Conservation (phyloP, 139 green algal genomes). For the Chlorokybus atmophyticus region DNA sequence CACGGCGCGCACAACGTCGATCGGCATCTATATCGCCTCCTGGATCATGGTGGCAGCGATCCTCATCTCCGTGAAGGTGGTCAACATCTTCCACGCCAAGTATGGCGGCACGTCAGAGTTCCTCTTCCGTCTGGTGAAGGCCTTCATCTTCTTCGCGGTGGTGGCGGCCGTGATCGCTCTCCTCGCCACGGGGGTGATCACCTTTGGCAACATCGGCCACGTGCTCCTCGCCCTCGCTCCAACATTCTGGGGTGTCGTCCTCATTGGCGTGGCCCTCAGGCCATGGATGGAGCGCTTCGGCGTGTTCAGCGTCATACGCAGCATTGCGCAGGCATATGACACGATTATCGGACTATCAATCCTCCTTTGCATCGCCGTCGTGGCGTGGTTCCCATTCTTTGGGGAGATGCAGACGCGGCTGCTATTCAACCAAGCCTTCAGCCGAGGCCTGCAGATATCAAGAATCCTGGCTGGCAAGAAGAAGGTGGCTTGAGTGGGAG, state of each 20-base stretch:
- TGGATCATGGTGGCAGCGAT: constrained; percentile 5
- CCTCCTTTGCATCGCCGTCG: constrained; percentile 19
- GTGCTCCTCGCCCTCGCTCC: constrained; percentile 12
- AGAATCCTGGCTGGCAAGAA: constrained; percentile 21
- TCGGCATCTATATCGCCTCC: constrained; percentile 19
- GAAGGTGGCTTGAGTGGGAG: no score
- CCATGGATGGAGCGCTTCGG: constrained; percentile 5
- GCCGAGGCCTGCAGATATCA: constrained; percentile 26
- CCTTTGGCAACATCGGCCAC: constrained; percentile 4
- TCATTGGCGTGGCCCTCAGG: constrained; percentile 19
- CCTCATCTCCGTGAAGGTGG: constrained; percentile 5
- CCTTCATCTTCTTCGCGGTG: not conserved
- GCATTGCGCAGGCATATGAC: constrained; percentile 15
- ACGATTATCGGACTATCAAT: constrained; percentile 10
- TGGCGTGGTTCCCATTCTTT: constrained; percentile 30
- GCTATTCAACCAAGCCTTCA: constrained; percentile 35
- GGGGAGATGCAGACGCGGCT: constrained; percentile 24
- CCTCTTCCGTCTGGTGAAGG: not conserved
- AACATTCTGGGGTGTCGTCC: constrained; percentile 14
- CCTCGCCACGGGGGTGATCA: not conserved
- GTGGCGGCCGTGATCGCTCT: not conserved
- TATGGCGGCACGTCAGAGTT: no score
- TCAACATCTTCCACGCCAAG: constrained; percentile 7
- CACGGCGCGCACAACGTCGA: constrained; percentile 7
- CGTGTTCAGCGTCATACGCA: constrained; percentile 8